Conservation (phyloP, 305 asterid species). For the Fraxinus floribunda region DNA sequence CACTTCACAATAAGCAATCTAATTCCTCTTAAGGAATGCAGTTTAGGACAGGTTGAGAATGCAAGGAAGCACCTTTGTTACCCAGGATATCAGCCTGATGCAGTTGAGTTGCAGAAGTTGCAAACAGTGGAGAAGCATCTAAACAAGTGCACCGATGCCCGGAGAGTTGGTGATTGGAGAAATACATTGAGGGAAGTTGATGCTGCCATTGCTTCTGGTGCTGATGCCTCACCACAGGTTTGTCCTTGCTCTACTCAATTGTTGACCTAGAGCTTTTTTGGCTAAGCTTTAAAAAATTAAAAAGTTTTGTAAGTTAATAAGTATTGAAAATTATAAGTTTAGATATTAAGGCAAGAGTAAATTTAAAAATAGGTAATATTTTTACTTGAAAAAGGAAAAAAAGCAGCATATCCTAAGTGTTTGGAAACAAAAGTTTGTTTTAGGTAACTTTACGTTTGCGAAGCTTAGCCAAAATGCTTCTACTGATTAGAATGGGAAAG, state of each 20-base stretch:
- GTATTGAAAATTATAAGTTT: neutral
- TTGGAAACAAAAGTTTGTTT: neutral
- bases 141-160: constrained; percentile 56
- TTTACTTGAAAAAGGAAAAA: neutral
- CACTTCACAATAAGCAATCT: constrained; percentile 30
- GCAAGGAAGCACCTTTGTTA: constrained; percentile 73
- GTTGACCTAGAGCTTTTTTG: neutral
- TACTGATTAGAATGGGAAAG: neutral
- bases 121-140: constrained; percentile 67
- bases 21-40: constrained; percentile 46
- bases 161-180: constrained; percentile 69
- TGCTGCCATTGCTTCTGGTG: constrained; percentile 73
- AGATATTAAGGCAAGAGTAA: neutral
- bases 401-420: neutral
- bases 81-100: constrained; percentile 58
- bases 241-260: neutral
- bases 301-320: neutral
- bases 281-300: neutral
- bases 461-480: neutral
- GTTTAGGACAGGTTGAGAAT: constrained; percentile 90
- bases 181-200: constrained; percentile 62
- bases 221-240: constrained; percentile 83
- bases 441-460: neutral
- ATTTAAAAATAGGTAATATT: neutral
- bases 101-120: constrained; percentile 66